Evolutionary conservation across 2,329 filamentous ascomycete species (phyloP).

Genomic region (Penicillium sp.): DNA sequence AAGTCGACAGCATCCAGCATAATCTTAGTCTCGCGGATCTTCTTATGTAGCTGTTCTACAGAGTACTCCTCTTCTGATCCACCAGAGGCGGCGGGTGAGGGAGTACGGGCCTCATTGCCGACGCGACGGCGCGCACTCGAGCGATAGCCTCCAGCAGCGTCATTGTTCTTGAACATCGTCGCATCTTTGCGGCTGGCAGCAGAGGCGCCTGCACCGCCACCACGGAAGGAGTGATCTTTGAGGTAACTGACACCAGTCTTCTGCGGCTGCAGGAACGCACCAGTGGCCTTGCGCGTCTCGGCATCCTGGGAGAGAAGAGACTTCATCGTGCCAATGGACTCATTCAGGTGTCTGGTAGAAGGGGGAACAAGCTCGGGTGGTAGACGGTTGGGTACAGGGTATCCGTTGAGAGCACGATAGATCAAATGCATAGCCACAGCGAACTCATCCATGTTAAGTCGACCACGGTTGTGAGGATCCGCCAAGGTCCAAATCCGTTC

Average conservation of each 20-base stretch:
- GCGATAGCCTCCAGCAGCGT: slow-evolving; percentile 85
- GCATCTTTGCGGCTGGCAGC: slow-evolving; percentile 76
- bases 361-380: slow-evolving; percentile 91
- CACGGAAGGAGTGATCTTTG: slow-evolving; percentile 88
- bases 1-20: slow-evolving; percentile 95
- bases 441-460: slow-evolving; percentile 93
- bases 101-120: slow-evolving; percentile 65
- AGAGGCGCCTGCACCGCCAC: slow-evolving; percentile 55
- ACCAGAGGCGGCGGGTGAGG: slow-evolving; percentile 71
- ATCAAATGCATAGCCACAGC: slow-evolving; percentile 99
- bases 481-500: slow-evolving; percentile 93
- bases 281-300: slow-evolving; percentile 80
- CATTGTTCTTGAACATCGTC: slow-evolving; percentile 94
- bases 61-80: slow-evolving; percentile 72
- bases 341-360: slow-evolving; percentile 87
- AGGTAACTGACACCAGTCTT: slow-evolving; percentile 98
- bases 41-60: slow-evolving; percentile 85
- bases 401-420: slow-evolving; percentile 93
- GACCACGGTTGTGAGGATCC: slow-evolving; percentile 89
- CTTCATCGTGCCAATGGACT: slow-evolving; percentile 90
- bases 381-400: slow-evolving; percentile 80
- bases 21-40: slow-evolving; percentile 89
- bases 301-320: slow-evolving; percentile 85
- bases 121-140: slow-evolving; percentile 88
- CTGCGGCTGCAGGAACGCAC: slow-evolving; percentile 85